Evolutionary conservation across 345 rosid species (phyloP).

Genomic region (Eucalyptus sp.): DNA sequence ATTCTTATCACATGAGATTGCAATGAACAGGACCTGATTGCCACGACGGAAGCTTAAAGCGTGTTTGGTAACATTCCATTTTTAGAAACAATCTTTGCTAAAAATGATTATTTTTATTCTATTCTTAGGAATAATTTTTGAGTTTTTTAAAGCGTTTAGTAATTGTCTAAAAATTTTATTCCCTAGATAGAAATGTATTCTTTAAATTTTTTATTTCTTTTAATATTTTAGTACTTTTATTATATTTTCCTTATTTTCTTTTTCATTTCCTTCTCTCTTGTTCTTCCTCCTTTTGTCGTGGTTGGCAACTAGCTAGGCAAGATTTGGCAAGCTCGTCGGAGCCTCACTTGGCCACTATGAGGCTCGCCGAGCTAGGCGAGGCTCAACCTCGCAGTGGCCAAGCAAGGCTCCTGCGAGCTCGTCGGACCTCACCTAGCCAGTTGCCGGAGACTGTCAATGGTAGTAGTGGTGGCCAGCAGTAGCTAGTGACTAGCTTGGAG

Average conservation of each 20-base stretch:
- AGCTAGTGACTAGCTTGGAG: too few relatives aligned
- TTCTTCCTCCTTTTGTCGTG: too few relatives aligned
- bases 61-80: fast-evolving
- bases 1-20: neutral
- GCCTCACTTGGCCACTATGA: fast-evolving
- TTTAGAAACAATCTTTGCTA: fast-evolving
- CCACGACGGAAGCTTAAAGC: too few relatives aligned
- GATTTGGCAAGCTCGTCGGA: fast-evolving
- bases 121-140: fast-evolving
- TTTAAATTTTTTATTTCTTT: too few relatives aligned
- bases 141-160: too few relatives aligned
- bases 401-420: fast-evolving
- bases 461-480: too few relatives aligned
- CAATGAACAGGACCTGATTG: neutral
- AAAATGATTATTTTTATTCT: fast-evolving
- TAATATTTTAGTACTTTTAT: too few relatives aligned
- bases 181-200: fast-evolving
- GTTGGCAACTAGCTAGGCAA: fast-evolving
- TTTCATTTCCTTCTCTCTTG: too few relatives aligned
- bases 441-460: fast-evolving
- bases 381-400: fast-evolving
- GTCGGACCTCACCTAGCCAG: fast-evolving
- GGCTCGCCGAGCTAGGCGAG: too few relatives aligned
- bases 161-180: fast-evolving
- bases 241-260: too few relatives aligned